Evolutionary conservation across 306 rosid species (phyloP).

Genomic region (Quercus wislizeni): DNA sequence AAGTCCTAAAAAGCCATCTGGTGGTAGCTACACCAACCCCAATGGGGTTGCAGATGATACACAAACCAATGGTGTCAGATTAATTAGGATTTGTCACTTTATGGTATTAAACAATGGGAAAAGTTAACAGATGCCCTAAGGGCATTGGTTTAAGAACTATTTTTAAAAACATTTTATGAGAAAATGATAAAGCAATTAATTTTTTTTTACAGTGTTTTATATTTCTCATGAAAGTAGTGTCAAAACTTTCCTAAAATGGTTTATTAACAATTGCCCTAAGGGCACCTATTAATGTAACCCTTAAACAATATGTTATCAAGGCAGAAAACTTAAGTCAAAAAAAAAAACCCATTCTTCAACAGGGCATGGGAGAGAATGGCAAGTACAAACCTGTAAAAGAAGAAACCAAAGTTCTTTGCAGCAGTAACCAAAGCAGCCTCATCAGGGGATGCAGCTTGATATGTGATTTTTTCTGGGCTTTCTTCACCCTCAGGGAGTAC

Average conservation of each 20-base stretch:
- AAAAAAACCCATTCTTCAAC: background rate
- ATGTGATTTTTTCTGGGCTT: slow-evolving; percentile 4
- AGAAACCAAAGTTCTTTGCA: slow-evolving; percentile 95
- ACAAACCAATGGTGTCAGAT: slow-evolving; percentile 4
- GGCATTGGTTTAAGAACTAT: too few species aligned
- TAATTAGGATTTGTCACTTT: background rate
- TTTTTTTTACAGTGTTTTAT: too few species aligned
- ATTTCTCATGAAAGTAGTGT: too few species aligned
- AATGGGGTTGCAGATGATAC: background rate
- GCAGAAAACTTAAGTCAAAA: background rate
- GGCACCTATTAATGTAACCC: too few species aligned
- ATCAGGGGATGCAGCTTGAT: slow-evolving; percentile 22
- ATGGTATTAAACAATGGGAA: background rate
- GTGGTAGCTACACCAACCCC: background rate
- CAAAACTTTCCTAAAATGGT: too few species aligned
- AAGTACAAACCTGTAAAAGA: slow-evolving; percentile 83
- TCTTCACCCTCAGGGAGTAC: slow-evolving; percentile 13
- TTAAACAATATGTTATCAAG: background rate
- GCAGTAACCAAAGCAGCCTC: slow-evolving; percentile 60
- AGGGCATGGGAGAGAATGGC: slow-evolving; percentile 3
- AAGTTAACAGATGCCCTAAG: too few species aligned
- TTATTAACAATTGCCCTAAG: too few species aligned
- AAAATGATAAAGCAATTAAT: too few species aligned
- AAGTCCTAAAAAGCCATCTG: background rate
- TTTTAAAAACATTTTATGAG: too few species aligned